Percentiles rank a stretch among this genome's conserved stretches.
Conservation (phyloP, 768 basidiomycete species). For the Boletus rubroflammeus region DNA sequence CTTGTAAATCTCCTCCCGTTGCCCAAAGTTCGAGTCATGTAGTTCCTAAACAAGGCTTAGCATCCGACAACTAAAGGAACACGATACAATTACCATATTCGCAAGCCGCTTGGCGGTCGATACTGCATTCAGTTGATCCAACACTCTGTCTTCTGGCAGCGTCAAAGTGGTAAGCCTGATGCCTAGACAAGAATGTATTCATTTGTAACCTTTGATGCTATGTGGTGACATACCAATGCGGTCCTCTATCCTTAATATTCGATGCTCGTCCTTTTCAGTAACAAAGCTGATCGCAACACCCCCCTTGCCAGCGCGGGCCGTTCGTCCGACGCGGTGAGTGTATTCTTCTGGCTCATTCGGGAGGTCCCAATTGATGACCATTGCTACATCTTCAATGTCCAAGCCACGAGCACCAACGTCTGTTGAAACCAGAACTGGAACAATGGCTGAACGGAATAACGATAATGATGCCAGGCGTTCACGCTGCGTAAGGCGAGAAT, state of each 20-base stretch:
- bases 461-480: conserved; percentile 83
- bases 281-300: conserved; percentile 93
- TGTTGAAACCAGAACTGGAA: conserved; percentile 90
- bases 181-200: conserved; percentile 40
- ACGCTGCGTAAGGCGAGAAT: conserved; percentile 90
- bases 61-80: neutral
- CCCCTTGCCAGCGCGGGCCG: conserved; percentile 84
- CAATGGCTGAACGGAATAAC: conserved; percentile 78
- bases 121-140: conserved; percentile 85
- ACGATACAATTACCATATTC: conserved; percentile 65
- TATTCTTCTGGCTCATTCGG: conserved; percentile 91
- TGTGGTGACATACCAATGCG: conserved; percentile 66
- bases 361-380: conserved; percentile 97
- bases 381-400: conserved; percentile 93
- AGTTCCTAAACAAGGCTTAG: conserved; percentile 54
- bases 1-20: conserved; percentile 78
- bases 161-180: conserved; percentile 70
- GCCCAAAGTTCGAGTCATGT: conserved; percentile 86
- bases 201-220: neutral
- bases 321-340: conserved; percentile 92
- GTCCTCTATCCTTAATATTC: conserved; percentile 77
- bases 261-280: conserved; percentile 87
- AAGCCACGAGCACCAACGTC: conserved; percentile 95
- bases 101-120: conserved; percentile 91
- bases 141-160: conserved; percentile 74